Evolutionary conservation across 2,329 filamentous ascomycete genomes (phyloP).

Genomic region (Penicillium sp.): DNA sequence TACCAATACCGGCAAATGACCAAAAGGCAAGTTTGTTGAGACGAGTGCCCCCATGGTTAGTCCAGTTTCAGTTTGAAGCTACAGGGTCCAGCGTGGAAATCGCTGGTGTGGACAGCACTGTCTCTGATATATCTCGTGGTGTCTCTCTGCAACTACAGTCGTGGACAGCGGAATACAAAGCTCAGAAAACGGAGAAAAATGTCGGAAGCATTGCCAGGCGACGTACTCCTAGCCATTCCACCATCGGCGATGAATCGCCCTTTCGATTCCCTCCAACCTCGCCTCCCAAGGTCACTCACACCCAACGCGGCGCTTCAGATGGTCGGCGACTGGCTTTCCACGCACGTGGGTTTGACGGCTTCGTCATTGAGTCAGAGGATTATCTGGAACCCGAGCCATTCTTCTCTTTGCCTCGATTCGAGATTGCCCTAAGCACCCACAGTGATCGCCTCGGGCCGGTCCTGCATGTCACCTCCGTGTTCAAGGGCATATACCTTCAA

Average conservation of each 20-base stretch:
- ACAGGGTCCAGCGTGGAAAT: conserved; percentile 88
- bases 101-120: conserved; percentile 79
- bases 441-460: conserved; percentile 85
- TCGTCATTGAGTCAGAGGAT: conserved; percentile 83
- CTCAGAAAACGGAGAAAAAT: conserved; percentile 67
- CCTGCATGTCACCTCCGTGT: conserved; percentile 79
- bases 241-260: conserved; percentile 62
- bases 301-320: conserved; percentile 57
- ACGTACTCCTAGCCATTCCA: conserved; percentile 69
- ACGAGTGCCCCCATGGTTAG: conserved; percentile 76
- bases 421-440: conserved; percentile 78
- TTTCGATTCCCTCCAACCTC: conserved; percentile 53
- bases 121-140: conserved; percentile 78
- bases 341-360: conserved; percentile 79
- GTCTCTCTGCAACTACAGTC: conserved; percentile 82
- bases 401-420: conserved; percentile 78
- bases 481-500: conserved; percentile 75
- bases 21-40: conserved; percentile 69
- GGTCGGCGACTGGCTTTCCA: conserved; percentile 79
- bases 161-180: conserved; percentile 85
- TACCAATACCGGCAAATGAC: conserved; percentile 48
- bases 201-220: conserved; percentile 54
- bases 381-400: conserved; percentile 84
- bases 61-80: conserved; percentile 79
- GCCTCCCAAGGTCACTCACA: conserved; percentile 43